Percentiles rank a stretch among this genome's conserved stretches.
Conservation (phyloP, 1,284 basidiomycete species). For the Leucoagaricus sp. region DNA sequence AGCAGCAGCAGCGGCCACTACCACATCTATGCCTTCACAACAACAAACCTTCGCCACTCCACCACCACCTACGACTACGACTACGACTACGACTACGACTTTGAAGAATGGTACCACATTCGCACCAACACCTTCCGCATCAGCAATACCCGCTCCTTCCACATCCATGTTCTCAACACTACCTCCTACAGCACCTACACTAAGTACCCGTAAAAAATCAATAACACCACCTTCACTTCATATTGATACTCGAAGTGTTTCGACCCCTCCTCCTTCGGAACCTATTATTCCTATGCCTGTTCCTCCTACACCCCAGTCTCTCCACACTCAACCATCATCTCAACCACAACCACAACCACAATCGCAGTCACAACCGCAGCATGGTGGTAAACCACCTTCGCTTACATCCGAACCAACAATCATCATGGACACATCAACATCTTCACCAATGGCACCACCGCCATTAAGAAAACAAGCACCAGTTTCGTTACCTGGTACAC, state of each 20-base stretch:
- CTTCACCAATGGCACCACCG: constrained; percentile 33
- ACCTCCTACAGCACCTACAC: neutral
- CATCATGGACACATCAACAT: neutral
- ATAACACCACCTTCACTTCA: neutral
- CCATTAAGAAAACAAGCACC: constrained; percentile 35
- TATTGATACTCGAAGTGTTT: constrained; percentile 4
- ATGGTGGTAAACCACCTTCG: too few species aligned
- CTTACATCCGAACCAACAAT: neutral
- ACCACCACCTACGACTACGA: constrained; percentile 16
- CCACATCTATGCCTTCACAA: neutral
- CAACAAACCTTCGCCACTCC: constrained; percentile 8
- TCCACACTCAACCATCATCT: too few species aligned
- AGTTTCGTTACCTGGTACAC: constrained; percentile 39
- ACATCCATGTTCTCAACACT: constrained; percentile 9
- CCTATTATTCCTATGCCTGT: too few species aligned
- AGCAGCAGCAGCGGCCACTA: neutral
- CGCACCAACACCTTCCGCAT: constrained; percentile 35
- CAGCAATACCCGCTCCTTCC: neutral
- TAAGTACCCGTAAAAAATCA: neutral
- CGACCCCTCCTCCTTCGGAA: too few species aligned
- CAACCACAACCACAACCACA: too few species aligned
- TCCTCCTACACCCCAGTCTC: neutral
- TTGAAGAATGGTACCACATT: too few species aligned
- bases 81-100: constrained; percentile 10
- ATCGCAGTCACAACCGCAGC: too few species aligned